Base-by-base conservation (phyloP, 148 eudicot genomes). In the Vaccinium macrocarpon region DNA sequence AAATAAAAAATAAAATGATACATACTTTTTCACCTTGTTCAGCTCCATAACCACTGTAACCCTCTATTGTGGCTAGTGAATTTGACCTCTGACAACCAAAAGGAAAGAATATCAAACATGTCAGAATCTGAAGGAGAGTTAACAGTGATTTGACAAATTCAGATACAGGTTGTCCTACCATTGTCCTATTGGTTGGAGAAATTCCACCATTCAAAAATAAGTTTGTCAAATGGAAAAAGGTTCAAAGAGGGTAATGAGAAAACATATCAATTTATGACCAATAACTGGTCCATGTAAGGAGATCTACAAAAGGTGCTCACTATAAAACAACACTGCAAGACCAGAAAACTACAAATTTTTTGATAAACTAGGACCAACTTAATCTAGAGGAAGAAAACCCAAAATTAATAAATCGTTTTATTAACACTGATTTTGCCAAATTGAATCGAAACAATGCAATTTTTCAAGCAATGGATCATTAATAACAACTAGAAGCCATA, bases 1-100 rank as follows among this genome's bases (percentile, higher is more conserved):
- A 62, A 62, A 3, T 7, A 5, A 14, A 53, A 75, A 64, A 5
- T 6, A 53, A 13, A 50, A 0, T 49, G 49, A 42, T 8, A 59
- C 91, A 55, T 78, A 94, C 98, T 89, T 78, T 77, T 84, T 92
- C 88, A 72, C 98, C 98, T 90, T 94, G 98, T 83, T 94, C 98
- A 19, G 90, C 91, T 75, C 98, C 98, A 79, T 96, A 96, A 3
- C 98, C 98, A 64, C 77, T 87, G 71, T 96, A 96, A 57, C 98
- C 98, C 84, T 91, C 87, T 52, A 52, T 83, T 0, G 98, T 96
- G 16, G 96, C 87, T 78, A 96, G 93, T 57, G 87, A 86, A 48
- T 79, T 68, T 68, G 73, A 27, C 38, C 73, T 92, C 99, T 96
- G 92, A 66, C 81, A 88, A 83, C 38, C 61, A 38, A 51, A 61